These are phyloP conservation scores for Paramecium sonneborni DNA, from an alignment of 73 alveolate genomes.

Conservation along the genomic window DNA sequence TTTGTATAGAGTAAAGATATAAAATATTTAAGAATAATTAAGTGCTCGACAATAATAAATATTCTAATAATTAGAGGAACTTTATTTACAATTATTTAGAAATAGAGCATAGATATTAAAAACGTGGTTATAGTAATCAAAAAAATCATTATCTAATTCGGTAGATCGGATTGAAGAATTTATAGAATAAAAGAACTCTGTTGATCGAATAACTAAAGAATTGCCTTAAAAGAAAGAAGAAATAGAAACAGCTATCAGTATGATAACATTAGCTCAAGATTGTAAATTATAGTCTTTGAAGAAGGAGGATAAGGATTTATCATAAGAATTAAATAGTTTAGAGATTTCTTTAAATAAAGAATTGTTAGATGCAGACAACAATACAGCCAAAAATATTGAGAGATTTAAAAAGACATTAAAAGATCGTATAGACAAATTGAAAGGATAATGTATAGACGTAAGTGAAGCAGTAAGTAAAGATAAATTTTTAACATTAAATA, in stretches of 20 bases:
- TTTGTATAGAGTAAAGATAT: constrained; percentile 67
- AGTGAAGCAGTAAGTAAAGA: constrained; percentile 50
- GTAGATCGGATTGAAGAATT: constrained; percentile 74
- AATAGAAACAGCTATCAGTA: constrained; percentile 63
- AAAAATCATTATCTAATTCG: constrained; percentile 64
- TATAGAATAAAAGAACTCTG: constrained; percentile 73
- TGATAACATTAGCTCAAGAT: constrained; percentile 55
- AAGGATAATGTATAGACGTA: constrained; percentile 45
- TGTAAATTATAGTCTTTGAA: constrained; percentile 60
- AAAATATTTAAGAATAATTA: constrained; percentile 65
- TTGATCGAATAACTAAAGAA: constrained; percentile 77
- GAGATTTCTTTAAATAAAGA: constrained; percentile 66
- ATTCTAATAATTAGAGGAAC: constrained; percentile 66
- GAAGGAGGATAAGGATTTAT: constrained; percentile 80
- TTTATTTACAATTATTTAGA: constrained; percentile 70
- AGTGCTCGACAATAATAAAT: constrained; percentile 71
- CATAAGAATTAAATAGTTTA: constrained; percentile 66
- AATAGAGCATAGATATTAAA: constrained; percentile 61
- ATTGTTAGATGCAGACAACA: constrained; percentile 63
- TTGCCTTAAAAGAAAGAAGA: constrained; percentile 74
- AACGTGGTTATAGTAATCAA: constrained; percentile 74
- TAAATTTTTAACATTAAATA: constrained; percentile 44
- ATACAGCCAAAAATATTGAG: constrained; percentile 66
- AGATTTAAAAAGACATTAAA: constrained; percentile 33
- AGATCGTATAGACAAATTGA: constrained; percentile 52